A percentile compares a stretch with the other conserved stretches of the same genome.
These are phyloP conservation scores for Taphrina flavorubra DNA, from an alignment of 1,139 yeast species.

Conservation along the genomic window DNA sequence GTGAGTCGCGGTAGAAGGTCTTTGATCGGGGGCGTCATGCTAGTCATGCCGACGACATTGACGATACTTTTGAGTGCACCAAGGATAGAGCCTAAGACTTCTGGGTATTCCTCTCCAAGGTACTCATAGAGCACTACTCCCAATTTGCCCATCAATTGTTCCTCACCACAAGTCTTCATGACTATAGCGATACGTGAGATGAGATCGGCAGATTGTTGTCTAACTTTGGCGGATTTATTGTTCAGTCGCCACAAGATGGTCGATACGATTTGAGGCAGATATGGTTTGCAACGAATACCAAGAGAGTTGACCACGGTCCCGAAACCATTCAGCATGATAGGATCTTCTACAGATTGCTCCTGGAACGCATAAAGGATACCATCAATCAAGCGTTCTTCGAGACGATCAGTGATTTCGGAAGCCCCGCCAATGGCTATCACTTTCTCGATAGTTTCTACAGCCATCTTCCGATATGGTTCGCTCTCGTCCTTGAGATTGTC, in stretches of 20 bases:
- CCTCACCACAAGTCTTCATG: slow-evolving; percentile 70
- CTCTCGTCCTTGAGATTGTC: slow-evolving; percentile 76
- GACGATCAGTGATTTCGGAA: slow-evolving; percentile 60
- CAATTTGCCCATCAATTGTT: slow-evolving; percentile 66
- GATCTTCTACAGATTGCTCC: slow-evolving; percentile 67
- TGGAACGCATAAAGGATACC: slow-evolving; percentile 85
- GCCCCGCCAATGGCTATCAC: slow-evolving; percentile 59
- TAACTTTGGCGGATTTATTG: slow-evolving; percentile 71
- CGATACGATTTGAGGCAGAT: slow-evolving; percentile 74
- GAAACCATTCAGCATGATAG: slow-evolving; percentile 66
- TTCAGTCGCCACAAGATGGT: slow-evolving; percentile 75
- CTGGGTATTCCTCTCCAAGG: slow-evolving; percentile 93
- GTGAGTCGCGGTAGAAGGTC: slow-evolving; percentile 87
- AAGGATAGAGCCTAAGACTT: slow-evolving; percentile 84
- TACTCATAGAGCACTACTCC: slow-evolving; percentile 85
- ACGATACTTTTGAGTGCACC: slow-evolving; percentile 68
- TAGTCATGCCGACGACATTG: slow-evolving; percentile 60
- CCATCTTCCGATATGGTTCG: slow-evolving; percentile 79
- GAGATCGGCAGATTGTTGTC: slow-evolving; percentile 87
- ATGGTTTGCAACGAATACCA: slow-evolving; percentile 74
- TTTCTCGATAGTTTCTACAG: slow-evolving; percentile 68
- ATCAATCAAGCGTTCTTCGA: slow-evolving; percentile 75
- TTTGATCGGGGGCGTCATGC: slow-evolving; percentile 80
- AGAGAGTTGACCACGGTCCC: slow-evolving; percentile 70
- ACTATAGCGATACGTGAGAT: slow-evolving; percentile 71